Conservation (phyloP, 805 yeast genomes). For the Candida maesae region DNA sequence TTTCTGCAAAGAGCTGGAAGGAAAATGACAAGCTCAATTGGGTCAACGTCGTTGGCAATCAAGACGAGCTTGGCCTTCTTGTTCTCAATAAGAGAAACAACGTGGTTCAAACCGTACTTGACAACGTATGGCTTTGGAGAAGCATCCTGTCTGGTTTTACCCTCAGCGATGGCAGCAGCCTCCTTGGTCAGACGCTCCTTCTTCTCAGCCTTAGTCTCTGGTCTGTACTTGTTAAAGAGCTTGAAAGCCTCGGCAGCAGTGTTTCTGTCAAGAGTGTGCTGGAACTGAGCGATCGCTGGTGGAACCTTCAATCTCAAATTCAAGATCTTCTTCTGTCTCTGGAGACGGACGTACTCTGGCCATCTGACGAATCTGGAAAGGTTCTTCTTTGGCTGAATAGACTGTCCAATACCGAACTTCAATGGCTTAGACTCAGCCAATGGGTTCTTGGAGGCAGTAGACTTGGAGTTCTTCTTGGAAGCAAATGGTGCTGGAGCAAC, state of each 20-base stretch:
- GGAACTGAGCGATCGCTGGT: conserved; percentile 97
- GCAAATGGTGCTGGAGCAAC: conserved; percentile 98
- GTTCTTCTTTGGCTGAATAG: conserved; percentile 92
- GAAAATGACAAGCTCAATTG: conserved; percentile 95
- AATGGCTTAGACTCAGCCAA: conserved; percentile 85
- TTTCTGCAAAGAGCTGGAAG: conserved; percentile 98
- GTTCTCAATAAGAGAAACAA: conserved; percentile 95
- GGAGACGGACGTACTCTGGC: conserved; percentile 98
- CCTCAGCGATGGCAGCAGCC: conserved; percentile 98
- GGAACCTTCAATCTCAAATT: conserved; percentile 97
- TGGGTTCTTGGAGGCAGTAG: conserved; percentile 72
- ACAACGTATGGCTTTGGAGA: conserved; percentile 96
- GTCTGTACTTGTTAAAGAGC: conserved; percentile 98
- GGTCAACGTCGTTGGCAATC: conserved; percentile 99
- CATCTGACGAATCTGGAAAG: conserved; percentile 96
- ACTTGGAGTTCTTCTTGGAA: conserved; percentile 59
- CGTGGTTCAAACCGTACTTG: conserved; percentile 99
- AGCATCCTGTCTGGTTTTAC: conserved; percentile 94
- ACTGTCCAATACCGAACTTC: conserved; percentile 96
- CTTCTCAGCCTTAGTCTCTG: conserved; percentile 97
- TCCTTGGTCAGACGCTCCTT: conserved; percentile 98
- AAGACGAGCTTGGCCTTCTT: conserved; percentile 97
- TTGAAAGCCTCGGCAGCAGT: conserved; percentile 96
- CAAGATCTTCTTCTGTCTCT: conserved; percentile 98
- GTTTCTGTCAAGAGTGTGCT: conserved; percentile 95